Evolutionary conservation across 176 grass and related monocot genomes (phyloP).

Genomic region (Pontederia paniculata): DNA sequence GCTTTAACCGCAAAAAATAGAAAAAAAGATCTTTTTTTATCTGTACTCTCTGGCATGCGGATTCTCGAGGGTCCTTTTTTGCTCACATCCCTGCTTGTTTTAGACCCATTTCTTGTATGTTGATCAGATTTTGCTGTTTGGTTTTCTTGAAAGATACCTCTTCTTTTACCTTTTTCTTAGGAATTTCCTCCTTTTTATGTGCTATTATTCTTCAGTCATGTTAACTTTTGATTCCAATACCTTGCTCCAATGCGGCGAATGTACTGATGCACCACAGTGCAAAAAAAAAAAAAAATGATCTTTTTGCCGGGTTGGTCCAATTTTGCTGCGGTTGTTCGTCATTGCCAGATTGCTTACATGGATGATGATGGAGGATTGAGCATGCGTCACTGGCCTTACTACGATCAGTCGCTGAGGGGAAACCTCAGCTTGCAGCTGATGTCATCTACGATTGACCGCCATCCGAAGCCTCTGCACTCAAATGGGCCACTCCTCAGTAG

Average conservation of each 20-base stretch:
- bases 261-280: neutral
- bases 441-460: neutral
- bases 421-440: slow-evolving; percentile 1
- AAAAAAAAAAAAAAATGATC: neutral
- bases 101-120: neutral
- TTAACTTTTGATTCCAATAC: neutral
- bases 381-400: slow-evolving; percentile 3
- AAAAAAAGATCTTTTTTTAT: no score
- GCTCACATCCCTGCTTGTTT: neutral
- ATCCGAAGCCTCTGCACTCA: neutral
- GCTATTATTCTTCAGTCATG: neutral
- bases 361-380: neutral
- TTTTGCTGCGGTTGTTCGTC: neutral
- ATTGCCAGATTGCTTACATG: neutral
- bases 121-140: neutral
- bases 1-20: no score
- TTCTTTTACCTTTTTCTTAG: no score
- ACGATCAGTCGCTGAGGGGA: slow-evolving; percentile 2
- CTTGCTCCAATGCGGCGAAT: neutral
- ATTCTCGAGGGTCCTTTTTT: no score
- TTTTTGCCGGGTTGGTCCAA: neutral
- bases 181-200: neutral
- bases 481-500: neutral
- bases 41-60: neutral
- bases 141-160: neutral